Percentiles rank a stretch among this genome's conserved stretches.
phyloP scores from a whole-genome alignment of 2,329 filamentous ascomycete species.

The Aureobasidium mangrovei region DNA sequence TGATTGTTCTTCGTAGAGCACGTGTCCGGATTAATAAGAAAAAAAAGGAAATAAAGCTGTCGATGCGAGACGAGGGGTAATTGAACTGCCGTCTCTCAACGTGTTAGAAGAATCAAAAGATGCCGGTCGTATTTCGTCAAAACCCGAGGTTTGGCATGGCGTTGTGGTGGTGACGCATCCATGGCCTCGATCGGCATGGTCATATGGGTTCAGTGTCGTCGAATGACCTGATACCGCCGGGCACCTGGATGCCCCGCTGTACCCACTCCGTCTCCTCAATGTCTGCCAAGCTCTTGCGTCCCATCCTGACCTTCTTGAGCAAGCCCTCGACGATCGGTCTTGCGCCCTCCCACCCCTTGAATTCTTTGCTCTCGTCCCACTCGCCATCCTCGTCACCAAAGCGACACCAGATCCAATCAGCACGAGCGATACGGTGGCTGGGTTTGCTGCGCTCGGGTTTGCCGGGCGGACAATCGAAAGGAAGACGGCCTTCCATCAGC shows the following conservation, averaged over 20 bases:
- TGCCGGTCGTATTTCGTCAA: neutral
- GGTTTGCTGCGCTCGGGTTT: conserved; percentile 63
- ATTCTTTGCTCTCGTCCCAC: conserved; percentile 59
- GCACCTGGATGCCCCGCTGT: conserved; percentile 58
- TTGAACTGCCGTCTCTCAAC: too few relatives aligned
- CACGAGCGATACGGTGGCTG: conserved; percentile 87
- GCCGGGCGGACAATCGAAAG: conserved; percentile 82
- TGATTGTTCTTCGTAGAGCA: too few relatives aligned
- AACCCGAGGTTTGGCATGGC: neutral
- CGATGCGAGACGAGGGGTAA: too few relatives aligned
- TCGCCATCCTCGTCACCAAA: conserved; percentile 79
- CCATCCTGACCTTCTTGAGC: conserved; percentile 68
- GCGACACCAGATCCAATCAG: conserved; percentile 91
- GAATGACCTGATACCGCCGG: conserved; percentile 36
- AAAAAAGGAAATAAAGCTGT: too few relatives aligned
- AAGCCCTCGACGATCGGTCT: conserved; percentile 75
- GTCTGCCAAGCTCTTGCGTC: conserved; percentile 64
- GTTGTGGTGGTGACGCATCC: neutral
- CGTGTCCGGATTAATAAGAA: too few relatives aligned
- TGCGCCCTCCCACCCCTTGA: conserved; percentile 55
- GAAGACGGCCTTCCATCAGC: conserved; percentile 81
- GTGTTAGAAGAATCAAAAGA: too few relatives aligned
- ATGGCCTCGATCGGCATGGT: neutral
- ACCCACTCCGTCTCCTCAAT: conserved; percentile 72
- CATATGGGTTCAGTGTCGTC: neutral